phyloP scores from a whole-genome alignment of 2,329 filamentous ascomycete species.

The Ophiostoma himal-ulmi region DNA sequence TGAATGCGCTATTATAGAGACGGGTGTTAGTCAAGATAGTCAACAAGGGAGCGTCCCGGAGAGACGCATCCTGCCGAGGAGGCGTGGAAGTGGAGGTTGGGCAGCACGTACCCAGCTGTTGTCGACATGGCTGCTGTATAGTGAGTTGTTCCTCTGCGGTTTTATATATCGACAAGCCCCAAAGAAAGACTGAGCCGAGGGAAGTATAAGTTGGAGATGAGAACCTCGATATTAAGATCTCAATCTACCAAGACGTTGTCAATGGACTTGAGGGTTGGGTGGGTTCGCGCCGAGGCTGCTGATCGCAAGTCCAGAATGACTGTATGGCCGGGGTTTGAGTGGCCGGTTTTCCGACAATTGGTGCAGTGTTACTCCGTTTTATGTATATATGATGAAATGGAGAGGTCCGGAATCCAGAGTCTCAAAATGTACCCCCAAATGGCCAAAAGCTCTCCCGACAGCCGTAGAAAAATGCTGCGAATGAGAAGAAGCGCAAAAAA shows the following conservation, averaged over 20 bases:
- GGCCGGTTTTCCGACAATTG: background rate
- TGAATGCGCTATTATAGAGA: constrained; percentile 61
- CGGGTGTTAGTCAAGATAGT: background rate
- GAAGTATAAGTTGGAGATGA: background rate
- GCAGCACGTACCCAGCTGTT: constrained; percentile 24
- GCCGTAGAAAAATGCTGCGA: background rate
- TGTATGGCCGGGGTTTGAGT: background rate
- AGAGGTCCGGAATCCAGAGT: background rate
- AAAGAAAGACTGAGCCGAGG: background rate
- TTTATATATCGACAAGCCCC: background rate
- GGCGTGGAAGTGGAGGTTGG: background rate
- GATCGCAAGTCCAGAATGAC: background rate
- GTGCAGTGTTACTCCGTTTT: background rate
- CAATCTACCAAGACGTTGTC: background rate
- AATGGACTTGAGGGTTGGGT: background rate
- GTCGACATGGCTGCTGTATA: constrained; percentile 23
- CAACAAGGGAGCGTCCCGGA: background rate
- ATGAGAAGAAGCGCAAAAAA: constrained; percentile 16
- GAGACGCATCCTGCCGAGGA: constrained; percentile 8
- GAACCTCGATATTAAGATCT: background rate
- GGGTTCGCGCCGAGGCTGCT: constrained; percentile 2
- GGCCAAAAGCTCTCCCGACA: background rate
- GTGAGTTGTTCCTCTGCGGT: background rate
- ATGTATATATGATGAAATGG: background rate
- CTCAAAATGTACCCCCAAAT: background rate